Evolutionary conservation across 164 flowering plant species (phyloP), one percentile per base, ranked within the genome.

Genomic region (Dillenia turbinata): DNA sequence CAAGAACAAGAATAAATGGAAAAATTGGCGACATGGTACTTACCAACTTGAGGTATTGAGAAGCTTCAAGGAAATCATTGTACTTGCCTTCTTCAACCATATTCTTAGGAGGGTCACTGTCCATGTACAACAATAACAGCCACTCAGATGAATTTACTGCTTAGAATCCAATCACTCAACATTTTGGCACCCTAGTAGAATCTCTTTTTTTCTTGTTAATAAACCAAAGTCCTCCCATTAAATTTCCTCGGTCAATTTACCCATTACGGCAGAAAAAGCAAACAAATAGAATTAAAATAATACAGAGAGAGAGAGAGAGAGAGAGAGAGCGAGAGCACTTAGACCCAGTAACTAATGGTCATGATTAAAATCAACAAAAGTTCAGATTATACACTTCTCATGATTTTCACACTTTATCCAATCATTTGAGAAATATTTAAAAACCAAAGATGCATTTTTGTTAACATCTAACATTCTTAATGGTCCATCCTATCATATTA

Each of bases 51-150:
- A 60, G 58, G 33, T 47, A 47, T 52, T 22, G 63, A 54, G 73
- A 57, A 43, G 69, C 67, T 64, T 73, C 73, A 56, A 56, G 65
- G 51, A 54, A 46, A 58, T 45, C 56, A 46, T 50, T 52, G 59
- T 65, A 50, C 51, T 60, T 56, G 40, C 65, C 71, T 60, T 70
- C 73, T 68, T 63, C 55, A 7, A 63, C 40, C 79, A 63, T 67
- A 52, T 55, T 70, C 65, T 63, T 64, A 56, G 66, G 51, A 65
- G 72, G 71, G 62, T 73, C 77, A 69, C 85, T 83, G 83, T 60
- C 73, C 69, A 44, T 12, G 40, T 22, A 55, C 45, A 67, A 57
- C 10, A 44, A 60, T 26, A 60, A 22, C n/a, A 33, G 48, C 44
- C 49, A 64, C 56, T 46, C 66, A 49, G 49, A 45, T 13, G 45